Base-by-base conservation (phyloP, 2,329 filamentous ascomycete genomes). In the Colletotrichum sp. region DNA sequence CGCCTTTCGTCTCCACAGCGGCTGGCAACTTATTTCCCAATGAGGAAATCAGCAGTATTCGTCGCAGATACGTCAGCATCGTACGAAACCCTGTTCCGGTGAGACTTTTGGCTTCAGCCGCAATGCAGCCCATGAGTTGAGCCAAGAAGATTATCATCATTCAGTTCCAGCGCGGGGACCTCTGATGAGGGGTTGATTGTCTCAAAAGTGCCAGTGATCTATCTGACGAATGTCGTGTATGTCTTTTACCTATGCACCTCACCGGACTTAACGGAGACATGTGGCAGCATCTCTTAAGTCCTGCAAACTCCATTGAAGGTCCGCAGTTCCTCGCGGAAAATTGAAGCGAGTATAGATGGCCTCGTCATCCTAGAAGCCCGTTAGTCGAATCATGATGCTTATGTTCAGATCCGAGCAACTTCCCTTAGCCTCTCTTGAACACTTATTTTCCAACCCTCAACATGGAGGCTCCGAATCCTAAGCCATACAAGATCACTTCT, bases 371-470 rank as follows among this genome's bases (percentile, higher is more conserved):
- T 36, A 8, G 34, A 36, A 36, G 34, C 0, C 38, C 18, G 38
- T 0, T 43, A 43, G 38, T 4, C 0, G 18, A 43, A 43, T 0
- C 38, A 4, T 0, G 38, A 43, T 43, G 38, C 38, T n/a, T 0
- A 43, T 2, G 5, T 43, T 11, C 1, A 12, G 38, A 47, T n/a
- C 38, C 0, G 12, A 47, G 18, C 38, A 47, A 1, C 38, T 1
- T 1, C 18, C 18, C 1, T n/a, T 21, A 21, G 38, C 18, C 18
- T 3, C 38, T 47, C 38, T 47, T 47, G 0, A 47, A 47, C 38
- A n/a, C 38, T 2, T 0, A 1, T 1, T n/a, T n/a, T n/a, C 12
- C 18, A n/a, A n/a, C 38, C 0, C 0, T 47, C 38, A 1, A 1
- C 38, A 47, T 47, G 38, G 38, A 47, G 9, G 38, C 38, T 12